phyloP scores from a whole-genome alignment of 768 basidiomycete genomes.

The Omphalotus guepiniiformis region DNA sequence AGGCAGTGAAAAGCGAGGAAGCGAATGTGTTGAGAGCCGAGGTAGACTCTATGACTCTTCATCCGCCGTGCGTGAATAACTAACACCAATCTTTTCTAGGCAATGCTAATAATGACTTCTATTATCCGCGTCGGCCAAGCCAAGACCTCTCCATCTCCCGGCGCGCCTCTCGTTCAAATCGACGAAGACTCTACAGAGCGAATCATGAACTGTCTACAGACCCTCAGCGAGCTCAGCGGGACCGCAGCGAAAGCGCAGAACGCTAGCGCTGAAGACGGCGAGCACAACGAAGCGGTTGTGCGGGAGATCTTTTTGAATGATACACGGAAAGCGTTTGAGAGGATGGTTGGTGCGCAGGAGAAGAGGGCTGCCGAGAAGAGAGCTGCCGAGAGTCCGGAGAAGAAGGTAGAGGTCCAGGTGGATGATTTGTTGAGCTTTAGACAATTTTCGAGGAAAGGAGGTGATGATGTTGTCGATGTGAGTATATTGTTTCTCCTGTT shows the following conservation, averaged over 20 bases:
- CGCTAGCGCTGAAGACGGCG: too few species aligned
- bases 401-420: constrained; percentile 73
- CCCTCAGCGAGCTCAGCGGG: constrained; percentile 72
- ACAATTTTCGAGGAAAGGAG: constrained; percentile 91
- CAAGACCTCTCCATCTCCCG: constrained; percentile 81
- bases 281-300: constrained; percentile 34
- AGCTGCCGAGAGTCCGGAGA: constrained; percentile 66
- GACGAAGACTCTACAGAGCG: constrained; percentile 98
- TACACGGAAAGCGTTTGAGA: constrained; percentile 87
- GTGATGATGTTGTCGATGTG: constrained; percentile 75
- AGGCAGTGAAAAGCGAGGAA: constrained; percentile 41
- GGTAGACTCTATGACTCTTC: constrained; percentile 33
- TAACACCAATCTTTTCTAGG: constrained; percentile 35
- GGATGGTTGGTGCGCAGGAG: constrained; percentile 97
- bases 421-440: constrained; percentile 92
- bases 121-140: constrained; percentile 96
- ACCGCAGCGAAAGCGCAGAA: constrained; percentile 24
- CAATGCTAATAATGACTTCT: constrained; percentile 98
- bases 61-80: neutral
- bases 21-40: constrained; percentile 83
- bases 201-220: constrained; percentile 93
- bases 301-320: constrained; percentile 78
- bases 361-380: constrained; percentile 91
- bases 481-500: constrained; percentile 16
- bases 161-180: constrained; percentile 37